Percentiles rank a stretch among this genome's conserved stretches.
phyloP scores from a whole-genome alignment of 2,329 filamentous ascomycete species.

The Sarocladiaceae sp. region DNA sequence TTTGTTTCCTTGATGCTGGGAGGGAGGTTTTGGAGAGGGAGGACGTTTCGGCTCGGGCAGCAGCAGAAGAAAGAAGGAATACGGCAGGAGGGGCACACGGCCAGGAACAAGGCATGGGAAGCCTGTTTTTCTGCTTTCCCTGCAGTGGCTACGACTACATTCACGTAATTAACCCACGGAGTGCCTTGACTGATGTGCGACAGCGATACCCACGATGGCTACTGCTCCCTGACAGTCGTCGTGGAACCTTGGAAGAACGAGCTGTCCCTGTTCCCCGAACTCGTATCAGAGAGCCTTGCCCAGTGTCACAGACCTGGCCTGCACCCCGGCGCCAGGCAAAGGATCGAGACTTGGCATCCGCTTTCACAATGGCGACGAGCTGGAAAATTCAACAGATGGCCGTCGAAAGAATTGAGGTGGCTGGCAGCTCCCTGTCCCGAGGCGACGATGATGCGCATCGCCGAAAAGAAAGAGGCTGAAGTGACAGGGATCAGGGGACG shows the following conservation, averaged over 20 bases:
- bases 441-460: conserved; percentile 3
- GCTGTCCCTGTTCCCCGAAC: too few species aligned
- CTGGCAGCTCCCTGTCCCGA: background rate
- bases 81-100: background rate
- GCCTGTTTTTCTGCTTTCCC: conserved; percentile 8
- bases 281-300: too few species aligned
- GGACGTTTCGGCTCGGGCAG: conserved; percentile 1
- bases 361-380: conserved; percentile 4
- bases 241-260: too few species aligned
- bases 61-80: conserved; percentile 4
- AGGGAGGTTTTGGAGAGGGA: conserved; percentile 1
- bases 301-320: too few species aligned
- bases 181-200: too few species aligned
- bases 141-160: too few species aligned
- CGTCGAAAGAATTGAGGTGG: conserved; percentile 8
- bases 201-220: too few species aligned
- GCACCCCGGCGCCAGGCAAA: too few species aligned
- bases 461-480: conserved; percentile 7
- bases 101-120: conserved; percentile 5
- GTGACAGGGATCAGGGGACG: conserved; percentile 5
- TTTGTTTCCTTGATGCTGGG: conserved; percentile 5
- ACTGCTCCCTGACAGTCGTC: too few species aligned
- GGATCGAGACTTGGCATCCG: too few species aligned
- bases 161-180: too few species aligned
- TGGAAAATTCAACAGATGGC: background rate